Evolutionary conservation across 179 eudicot species (phyloP).

Genomic region (Beta macrorhiza): DNA sequence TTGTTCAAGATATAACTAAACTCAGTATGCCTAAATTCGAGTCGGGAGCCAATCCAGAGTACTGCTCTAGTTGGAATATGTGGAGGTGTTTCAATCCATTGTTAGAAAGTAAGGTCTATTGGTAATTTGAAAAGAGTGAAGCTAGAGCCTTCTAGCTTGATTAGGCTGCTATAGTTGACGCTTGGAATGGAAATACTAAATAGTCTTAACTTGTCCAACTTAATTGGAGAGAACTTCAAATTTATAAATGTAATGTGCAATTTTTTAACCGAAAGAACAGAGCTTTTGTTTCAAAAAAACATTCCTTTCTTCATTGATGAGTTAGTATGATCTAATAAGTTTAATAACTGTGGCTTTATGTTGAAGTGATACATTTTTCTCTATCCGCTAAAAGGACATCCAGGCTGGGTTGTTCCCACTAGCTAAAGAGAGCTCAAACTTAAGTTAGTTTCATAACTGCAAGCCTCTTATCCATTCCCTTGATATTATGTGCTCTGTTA

Average conservation of each 20-base stretch:
- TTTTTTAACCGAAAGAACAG: neutral
- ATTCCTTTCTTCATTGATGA: neutral
- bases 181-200: neutral
- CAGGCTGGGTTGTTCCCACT: neutral
- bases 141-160: neutral
- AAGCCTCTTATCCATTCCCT: neutral
- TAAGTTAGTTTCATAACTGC: neutral
- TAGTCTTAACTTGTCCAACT: neutral
- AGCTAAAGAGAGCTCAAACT: neutral
- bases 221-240: no score
- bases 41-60: neutral
- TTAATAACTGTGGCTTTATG: no score
- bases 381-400: neutral
- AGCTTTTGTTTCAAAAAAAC: neutral
- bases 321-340: neutral
- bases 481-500: neutral
- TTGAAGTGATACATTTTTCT: neutral
- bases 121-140: neutral
- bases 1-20: neutral
- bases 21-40: neutral
- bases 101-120: neutral
- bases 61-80: neutral
- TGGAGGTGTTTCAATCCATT: neutral
- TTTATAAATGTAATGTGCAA: no score
- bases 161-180: neutral